Base-by-base conservation (phyloP, 2,329 filamentous ascomycete species). In the Rhexocercosporidium sp. region DNA sequence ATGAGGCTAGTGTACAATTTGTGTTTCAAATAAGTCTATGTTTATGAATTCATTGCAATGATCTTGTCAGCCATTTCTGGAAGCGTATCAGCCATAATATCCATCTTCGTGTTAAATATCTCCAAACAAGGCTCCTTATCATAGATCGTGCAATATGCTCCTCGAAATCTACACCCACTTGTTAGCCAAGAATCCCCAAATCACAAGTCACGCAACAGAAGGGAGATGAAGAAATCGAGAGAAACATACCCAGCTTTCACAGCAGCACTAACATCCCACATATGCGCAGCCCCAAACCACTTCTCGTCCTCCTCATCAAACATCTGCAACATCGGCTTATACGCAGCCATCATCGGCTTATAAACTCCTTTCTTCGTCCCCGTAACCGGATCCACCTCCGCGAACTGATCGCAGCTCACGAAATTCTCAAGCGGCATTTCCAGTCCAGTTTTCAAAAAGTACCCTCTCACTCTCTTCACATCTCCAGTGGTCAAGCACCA, bases 261-360 rank as follows among this genome's bases (percentile, higher is more conserved):
- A 9, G 86, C 85, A 3, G 84, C 83, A 20, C 81, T 80, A 1
- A 85, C 85, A 77, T 88, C 86, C 86, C 86, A 88, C 80, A 85
- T 84, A 76, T 88, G 86, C 25, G 85, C 86, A 0, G 86, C 86
- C 0, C 84, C 86, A 73, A 87, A 88, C 85, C 85, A 88, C 54
- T 80, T 80, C 67, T 82, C 77, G 53, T 68, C 70, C 0, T 77
- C 75, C 0, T 72, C 70, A 0, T 71, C 79, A 64, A 86, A 81
- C 59, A 73, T 75, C n/a, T 79, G 78, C 39, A 83, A 74, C 6
- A 84, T 73, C 0, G 79, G 77, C 67, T 75, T 72, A 70, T 88
- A 88, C 0, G 83, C 81, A 29, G 73, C 79, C 3, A 81, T 75
- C 0, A 80, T 81, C 0, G 86, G 86, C 74, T 87, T 88, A 1